Base-by-base conservation (phyloP, 2,329 filamentous ascomycete genomes). In the Fusarium continuum region DNA sequence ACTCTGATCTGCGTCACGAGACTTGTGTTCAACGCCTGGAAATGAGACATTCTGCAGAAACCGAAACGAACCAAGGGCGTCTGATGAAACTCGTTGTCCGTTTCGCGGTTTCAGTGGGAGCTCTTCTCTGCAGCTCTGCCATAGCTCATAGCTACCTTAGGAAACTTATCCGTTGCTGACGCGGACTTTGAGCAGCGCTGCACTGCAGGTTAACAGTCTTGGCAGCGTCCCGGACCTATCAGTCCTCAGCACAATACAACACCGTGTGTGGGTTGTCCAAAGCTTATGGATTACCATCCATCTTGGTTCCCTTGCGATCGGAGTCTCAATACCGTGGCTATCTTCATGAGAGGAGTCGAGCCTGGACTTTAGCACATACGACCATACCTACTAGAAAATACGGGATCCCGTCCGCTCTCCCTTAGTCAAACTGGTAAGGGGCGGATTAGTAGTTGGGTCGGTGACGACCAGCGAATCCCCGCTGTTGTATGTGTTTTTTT, bases 401-500 rank as follows among this genome's bases (percentile, higher is more conserved):
- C 55, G 55, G 55, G 55, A 58, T 57, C 55, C 55, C 52, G 55
- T 58, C 55, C 44, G 55, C 55, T 58, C 55, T 58, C 53, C 49
- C 53, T 45, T 45, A 38, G 50, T 28, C 35, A 54, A 54, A 34
- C 50, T 36, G 28, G 23, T 54, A 50, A 50, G 31, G 23, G 50
- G 45, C 45, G 50, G 44, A 54, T 54, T 54, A 50, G 50, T 50
- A 54, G 50, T 50, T 50, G 45, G 44, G 50, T 34, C 50, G 50
- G 50, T 40, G 44, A 50, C 34, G 45, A 54, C 44, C 44, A 54
- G 50, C 44, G 51, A 54, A 51, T 40, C 35, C 50, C 45, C 45
- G 35, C 51, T 54, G 45, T 54, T 51, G 51, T 51, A 41, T 54
- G 51, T 40, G 51, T 40, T 29, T 16, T 26, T 26, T 28, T 32